Evolutionary conservation across 2,329 filamentous ascomycete genomes (phyloP).

Genomic region (Nemania bipapillata): DNA sequence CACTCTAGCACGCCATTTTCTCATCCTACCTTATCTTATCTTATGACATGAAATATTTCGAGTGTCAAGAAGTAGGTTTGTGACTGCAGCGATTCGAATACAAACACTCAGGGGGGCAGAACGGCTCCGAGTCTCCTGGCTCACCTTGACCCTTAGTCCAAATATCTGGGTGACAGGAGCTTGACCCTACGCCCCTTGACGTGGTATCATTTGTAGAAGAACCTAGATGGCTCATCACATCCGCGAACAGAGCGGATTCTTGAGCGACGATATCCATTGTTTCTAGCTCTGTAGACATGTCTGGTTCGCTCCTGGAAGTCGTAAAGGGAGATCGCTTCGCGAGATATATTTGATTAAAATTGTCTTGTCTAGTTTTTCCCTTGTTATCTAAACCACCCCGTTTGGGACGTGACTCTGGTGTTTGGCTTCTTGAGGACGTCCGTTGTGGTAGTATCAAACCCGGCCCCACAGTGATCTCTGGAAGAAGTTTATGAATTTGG

Average conservation of each 20-base stretch:
- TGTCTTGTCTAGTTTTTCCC: not conserved
- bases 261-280: constrained; percentile 8
- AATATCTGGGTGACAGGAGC: constrained; percentile 46
- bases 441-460: constrained; percentile 12
- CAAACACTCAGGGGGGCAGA: constrained; percentile 44
- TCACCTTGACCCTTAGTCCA: constrained; percentile 46
- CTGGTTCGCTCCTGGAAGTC: not conserved
- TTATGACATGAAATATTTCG: not conserved
- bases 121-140: constrained; percentile 48
- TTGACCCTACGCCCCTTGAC: not conserved
- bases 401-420: constrained; percentile 17
- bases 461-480: not conserved
- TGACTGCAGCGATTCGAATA: constrained; percentile 31
- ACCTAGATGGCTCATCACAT: not conserved
- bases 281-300: not conserved
- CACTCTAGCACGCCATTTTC: no score
- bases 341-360: not conserved
- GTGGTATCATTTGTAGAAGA: not conserved
- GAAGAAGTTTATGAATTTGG: not conserved
- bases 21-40: not conserved
- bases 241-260: not conserved
- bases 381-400: not conserved
- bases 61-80: not conserved
- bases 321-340: not conserved
- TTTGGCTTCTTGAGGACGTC: constrained; percentile 34